Evolutionary conservation across 768 basidiomycete species (phyloP).

Genomic region (Holtermannia corniformis): DNA sequence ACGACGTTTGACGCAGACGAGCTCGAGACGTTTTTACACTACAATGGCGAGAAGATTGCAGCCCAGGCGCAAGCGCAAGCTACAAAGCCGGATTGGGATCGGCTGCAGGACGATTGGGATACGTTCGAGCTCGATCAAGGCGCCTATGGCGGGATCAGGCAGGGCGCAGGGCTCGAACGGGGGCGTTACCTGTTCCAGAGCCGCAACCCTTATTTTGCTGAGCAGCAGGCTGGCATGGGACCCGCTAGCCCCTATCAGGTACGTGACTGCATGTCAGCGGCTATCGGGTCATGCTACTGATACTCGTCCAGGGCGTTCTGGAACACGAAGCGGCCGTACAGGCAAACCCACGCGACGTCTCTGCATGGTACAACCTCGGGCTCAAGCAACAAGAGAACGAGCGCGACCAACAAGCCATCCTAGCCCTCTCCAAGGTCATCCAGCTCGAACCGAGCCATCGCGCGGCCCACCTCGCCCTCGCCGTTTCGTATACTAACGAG

Average conservation of each 20-base stretch:
- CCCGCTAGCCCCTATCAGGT: conserved; percentile 9
- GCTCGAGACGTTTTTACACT: conserved; percentile 25
- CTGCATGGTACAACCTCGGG: conserved; percentile 83
- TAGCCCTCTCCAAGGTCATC: conserved; percentile 69
- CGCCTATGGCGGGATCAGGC: conserved; percentile 12
- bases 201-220: conserved; percentile 28
- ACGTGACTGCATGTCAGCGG: background rate
- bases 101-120: conserved; percentile 30
- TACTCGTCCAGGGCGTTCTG: conserved; percentile 79
- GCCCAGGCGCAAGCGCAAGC: conserved; percentile 1
- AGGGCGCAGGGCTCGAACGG: conserved; percentile 10
- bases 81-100: conserved; percentile 23
- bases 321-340: conserved; percentile 86
- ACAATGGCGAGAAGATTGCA: conserved; percentile 18
- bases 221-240: background rate
- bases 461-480: conserved; percentile 75
- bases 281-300: conserved; percentile 9
- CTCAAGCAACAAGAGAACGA: conserved; percentile 98
- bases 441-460: conserved; percentile 65
- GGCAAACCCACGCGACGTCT: conserved; percentile 57
- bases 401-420: conserved; percentile 78
- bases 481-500: conserved; percentile 86
- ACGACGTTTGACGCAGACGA: conserved; percentile 12
- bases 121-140: conserved; percentile 1
- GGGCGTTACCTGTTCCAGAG: conserved; percentile 37